A percentile compares a stretch with the other conserved stretches of the same genome.
Evolutionary conservation across 2,329 filamentous ascomycete genomes (phyloP).

Genomic region (Ceratocystis colombiana): DNA sequence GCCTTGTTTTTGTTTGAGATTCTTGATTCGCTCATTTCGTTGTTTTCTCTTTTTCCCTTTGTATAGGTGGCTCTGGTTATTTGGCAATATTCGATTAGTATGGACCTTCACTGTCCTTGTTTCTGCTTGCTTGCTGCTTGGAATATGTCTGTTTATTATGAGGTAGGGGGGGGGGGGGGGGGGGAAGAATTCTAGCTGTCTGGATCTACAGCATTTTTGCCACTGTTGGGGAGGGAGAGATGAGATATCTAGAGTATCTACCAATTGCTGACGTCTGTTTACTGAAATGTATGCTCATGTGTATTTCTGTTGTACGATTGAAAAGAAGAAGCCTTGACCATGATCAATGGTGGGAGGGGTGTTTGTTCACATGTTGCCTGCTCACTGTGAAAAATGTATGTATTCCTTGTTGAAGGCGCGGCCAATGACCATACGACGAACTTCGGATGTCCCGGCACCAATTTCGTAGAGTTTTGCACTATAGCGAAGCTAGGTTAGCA

Average conservation of each 20-base stretch:
- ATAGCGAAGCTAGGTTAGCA: conserved; percentile 30
- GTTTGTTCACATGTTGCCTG: background rate
- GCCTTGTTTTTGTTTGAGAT: background rate
- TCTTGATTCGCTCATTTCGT: background rate
- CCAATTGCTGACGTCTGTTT: background rate
- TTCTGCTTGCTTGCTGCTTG: no score
- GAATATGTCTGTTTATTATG: no score
- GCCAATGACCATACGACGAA: conserved; percentile 89
- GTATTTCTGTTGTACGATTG: background rate
- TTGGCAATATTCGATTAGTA: no score
- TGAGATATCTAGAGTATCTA: background rate
- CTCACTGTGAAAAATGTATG: conserved; percentile 32
- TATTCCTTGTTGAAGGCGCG: conserved; percentile 84
- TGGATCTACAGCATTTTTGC: background rate
- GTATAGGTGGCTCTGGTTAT: background rate
- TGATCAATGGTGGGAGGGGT: background rate
- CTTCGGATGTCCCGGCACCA: conserved; percentile 89
- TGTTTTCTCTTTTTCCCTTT: background rate
- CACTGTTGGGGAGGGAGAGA: no score
- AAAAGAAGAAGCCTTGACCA: background rate
- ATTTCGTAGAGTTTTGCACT: conserved; percentile 83
- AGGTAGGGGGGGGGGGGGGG: no score
- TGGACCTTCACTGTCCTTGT: no score
- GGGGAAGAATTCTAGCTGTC: background rate
- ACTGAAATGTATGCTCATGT: background rate